phyloP scores from a whole-genome alignment of 345 rosid species.

The Lumnitzera littorea region DNA sequence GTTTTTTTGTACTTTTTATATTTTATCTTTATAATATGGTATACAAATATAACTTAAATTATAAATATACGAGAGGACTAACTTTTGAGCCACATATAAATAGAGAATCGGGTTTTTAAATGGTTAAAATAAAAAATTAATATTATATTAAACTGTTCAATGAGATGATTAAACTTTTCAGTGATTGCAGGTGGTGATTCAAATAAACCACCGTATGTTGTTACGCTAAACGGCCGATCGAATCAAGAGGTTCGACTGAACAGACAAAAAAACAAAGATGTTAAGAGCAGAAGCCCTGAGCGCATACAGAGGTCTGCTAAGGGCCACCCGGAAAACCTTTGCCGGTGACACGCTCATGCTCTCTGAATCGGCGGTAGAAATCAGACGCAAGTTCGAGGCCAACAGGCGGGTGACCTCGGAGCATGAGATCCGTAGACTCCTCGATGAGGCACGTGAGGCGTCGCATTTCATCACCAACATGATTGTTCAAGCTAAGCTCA shows the following conservation, averaged over 20 bases:
- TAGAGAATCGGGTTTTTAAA: too few species aligned
- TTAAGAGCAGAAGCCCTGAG: conserved; percentile 42
- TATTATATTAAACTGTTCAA: too few species aligned
- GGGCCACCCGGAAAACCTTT: conserved; percentile 71
- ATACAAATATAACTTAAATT: too few species aligned
- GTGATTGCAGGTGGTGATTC: too few species aligned
- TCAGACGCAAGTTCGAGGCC: conserved; percentile 75
- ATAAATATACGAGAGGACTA: too few species aligned
- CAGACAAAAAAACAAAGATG: conserved; percentile 18
- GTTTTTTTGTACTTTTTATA: too few species aligned
- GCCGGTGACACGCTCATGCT: conserved; percentile 71
- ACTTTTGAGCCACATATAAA: too few species aligned
- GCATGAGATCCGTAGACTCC: conserved; percentile 56
- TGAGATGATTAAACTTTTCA: too few species aligned
- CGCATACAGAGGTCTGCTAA: conserved; percentile 63
- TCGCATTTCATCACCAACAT: conserved; percentile 68
- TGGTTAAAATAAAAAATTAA: too few species aligned
- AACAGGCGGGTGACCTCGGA: conserved; percentile 59
- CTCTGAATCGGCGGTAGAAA: conserved; percentile 57
- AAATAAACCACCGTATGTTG: too few species aligned
- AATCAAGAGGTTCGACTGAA: neutral
- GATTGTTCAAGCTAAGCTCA: conserved; percentile 93
- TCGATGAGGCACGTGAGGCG: conserved; percentile 86
- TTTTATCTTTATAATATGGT: too few species aligned
- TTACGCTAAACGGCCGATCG: neutral